Base-by-base conservation (phyloP, 108 stramenopile genomes). In the Aurantiochytrium sp. region DNA sequence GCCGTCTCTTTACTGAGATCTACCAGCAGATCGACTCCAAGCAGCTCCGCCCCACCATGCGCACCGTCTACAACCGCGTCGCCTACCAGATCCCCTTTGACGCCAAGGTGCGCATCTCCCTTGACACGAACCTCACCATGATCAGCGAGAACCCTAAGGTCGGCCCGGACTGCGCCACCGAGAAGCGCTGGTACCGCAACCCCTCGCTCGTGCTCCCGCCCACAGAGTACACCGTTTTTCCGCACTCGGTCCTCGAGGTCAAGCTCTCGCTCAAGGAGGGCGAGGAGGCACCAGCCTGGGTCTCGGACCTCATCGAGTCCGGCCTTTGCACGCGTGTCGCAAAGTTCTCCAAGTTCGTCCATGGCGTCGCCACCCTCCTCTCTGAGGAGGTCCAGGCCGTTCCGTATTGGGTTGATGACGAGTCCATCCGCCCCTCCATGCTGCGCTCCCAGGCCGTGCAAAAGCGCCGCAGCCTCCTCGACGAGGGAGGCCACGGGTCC, bases 61-160 rank as follows among this genome's bases (percentile, higher is more conserved):
- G 98, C 17, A 97, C 97, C 4, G 97, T 97, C 86, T 98, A 95
- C 93, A 97, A 96, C 96, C 93, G 98, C 21, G 97, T 97, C 5
- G 98, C 98, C 12, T 98, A 97, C 86, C 98, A 98, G 92, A 96
- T 97, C 45, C 96, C 97, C 3, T 97, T 96, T 73, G 97, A 97
- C 90, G 96, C 96, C 37, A 97, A 96, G 4, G 98, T 98, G 4
- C 93, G 98, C n/a, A 93, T 97, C 45, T 95, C 94, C 55, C 90
- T 98, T 65, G 98, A 98, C 90, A 98, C 97, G 4, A 98, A 98
- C 88, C 88, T 98, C 12, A 96, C 96, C 88, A 96, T 98, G 97
- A 96, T 98, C 59, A 93, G 92, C n/a, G 98, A 98, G 89, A 93
- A 97, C 73, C 96, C 95, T 37, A 96, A 97, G 87, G 73, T 81